A percentile compares a stretch with the other conserved stretches of the same genome.
These are phyloP conservation scores for Calonectria multiphialidica DNA, from an alignment of 2,329 filamentous ascomycete genomes.

Conservation along the genomic window DNA sequence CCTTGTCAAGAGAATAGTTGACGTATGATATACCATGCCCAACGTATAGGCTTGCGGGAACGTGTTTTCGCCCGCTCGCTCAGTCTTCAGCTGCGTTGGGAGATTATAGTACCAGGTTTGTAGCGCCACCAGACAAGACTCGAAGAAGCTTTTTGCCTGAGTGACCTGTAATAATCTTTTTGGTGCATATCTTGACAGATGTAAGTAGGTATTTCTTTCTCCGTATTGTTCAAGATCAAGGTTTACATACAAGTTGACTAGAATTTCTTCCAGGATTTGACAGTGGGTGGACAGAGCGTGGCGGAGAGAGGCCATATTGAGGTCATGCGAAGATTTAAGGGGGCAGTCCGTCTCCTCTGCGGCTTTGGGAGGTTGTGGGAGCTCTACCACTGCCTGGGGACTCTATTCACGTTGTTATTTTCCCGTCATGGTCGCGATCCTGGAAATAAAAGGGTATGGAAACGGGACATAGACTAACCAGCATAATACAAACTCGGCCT, in stretches of 20 bases:
- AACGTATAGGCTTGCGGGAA: conserved; percentile 7
- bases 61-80: neutral
- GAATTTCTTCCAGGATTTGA: conserved; percentile 19
- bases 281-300: conserved; percentile 10
- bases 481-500: conserved; percentile 22
- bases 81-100: neutral
- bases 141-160: neutral
- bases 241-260: conserved; percentile 2
- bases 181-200: neutral
- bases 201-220: neutral
- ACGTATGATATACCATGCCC: conserved; percentile 17
- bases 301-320: neutral
- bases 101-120: conserved; percentile 10
- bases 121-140: conserved; percentile 5
- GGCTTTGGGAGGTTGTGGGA: neutral
- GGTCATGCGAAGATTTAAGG: neutral
- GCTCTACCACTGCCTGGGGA: neutral
- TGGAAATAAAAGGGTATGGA: neutral
- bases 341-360: neutral
- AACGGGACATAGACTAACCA: neutral
- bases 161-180: neutral
- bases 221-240: neutral
- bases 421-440: neutral
- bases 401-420: neutral
- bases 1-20: neutral